Conservation (phyloP, 2,329 filamentous ascomycete genomes). For the Pseudocercospora musae region DNA sequence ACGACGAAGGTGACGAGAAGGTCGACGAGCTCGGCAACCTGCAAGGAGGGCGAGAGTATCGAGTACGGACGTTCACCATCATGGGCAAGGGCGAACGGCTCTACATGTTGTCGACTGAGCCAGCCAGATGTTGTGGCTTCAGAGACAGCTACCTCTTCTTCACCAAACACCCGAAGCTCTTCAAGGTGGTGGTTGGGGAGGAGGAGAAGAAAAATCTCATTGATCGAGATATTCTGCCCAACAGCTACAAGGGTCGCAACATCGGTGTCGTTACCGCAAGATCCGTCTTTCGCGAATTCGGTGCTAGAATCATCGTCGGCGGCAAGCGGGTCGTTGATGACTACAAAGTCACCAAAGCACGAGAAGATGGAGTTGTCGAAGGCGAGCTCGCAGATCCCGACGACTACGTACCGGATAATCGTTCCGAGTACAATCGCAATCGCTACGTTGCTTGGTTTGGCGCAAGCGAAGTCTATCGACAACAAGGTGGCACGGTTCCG, state of each 20-base stretch:
- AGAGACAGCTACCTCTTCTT: conserved; percentile 98
- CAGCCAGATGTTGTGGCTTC: conserved; percentile 93
- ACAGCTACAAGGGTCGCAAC: conserved; percentile 96
- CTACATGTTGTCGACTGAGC: conserved; percentile 98
- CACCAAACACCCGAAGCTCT: conserved; percentile 92
- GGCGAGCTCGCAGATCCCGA: conserved; percentile 89
- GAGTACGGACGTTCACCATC: conserved; percentile 92
- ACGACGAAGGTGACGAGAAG: conserved; percentile 85
- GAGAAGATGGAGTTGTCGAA: conserved; percentile 74
- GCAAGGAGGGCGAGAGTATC: conserved; percentile 81
- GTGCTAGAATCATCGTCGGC: conserved; percentile 87
- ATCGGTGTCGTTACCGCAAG: conserved; percentile 96
- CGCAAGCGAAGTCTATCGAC: conserved; percentile 94
- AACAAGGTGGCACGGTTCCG: conserved; percentile 45
- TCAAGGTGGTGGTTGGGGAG: conserved; percentile 97
- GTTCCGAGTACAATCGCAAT: conserved; percentile 95
- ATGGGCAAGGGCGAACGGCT: conserved; percentile 76
- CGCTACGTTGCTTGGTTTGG: conserved; percentile 99
- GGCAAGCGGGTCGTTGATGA: conserved; percentile 84
- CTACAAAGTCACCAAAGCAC: conserved; percentile 75
- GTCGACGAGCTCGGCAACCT: conserved; percentile 87
- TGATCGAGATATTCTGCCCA: conserved; percentile 89
- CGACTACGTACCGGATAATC: conserved; percentile 70
- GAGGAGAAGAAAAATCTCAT: conserved; percentile 98
- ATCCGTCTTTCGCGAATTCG: conserved; percentile 96